Conservation (phyloP, 495 filamentous ascomycete species). For the Penicilliopsis zonata region DNA sequence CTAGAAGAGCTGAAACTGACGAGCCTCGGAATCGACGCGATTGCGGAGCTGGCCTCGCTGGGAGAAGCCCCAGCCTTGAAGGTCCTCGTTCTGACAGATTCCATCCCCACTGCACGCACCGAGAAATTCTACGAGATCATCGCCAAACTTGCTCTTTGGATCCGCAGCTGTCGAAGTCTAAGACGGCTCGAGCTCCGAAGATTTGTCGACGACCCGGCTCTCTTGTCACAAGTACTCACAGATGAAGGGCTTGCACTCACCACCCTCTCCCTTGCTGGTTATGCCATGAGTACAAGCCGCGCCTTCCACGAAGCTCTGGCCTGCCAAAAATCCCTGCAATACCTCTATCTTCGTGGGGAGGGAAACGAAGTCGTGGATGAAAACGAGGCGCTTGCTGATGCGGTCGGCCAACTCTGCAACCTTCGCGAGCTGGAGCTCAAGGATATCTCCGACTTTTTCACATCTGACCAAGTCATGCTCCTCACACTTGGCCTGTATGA, state of each 20-base stretch:
- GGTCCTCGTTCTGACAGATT: conserved; percentile 39
- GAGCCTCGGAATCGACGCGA: conserved; percentile 32
- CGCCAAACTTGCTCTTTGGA: conserved; percentile 31
- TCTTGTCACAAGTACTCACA: conserved; percentile 43
- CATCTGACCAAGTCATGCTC: conserved; percentile 33
- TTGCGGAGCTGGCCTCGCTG: conserved; percentile 25
- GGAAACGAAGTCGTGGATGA: conserved; percentile 33
- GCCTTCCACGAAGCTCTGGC: conserved; percentile 41
- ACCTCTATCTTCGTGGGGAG: conserved; percentile 38
- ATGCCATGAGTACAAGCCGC: conserved; percentile 26
- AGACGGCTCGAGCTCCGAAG: conserved; percentile 34
- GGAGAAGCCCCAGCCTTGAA: conserved; percentile 38
- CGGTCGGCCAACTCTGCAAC: conserved; percentile 30
- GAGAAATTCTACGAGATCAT: conserved; percentile 39
- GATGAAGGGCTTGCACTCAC: conserved; percentile 36
- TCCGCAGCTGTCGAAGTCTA: conserved; percentile 40
- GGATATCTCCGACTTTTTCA: conserved; percentile 42
- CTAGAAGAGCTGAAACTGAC: conserved; percentile 43
- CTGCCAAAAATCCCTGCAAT: conserved; percentile 31
- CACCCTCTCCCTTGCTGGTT: conserved; percentile 34
- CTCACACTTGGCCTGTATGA: conserved; percentile 35
- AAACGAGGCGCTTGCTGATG: conserved; percentile 34
- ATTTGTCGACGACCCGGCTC: conserved; percentile 34
- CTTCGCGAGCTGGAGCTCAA: conserved; percentile 40
- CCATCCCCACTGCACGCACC: conserved; percentile 4